Conservation (phyloP, 164 flowering plant genomes). For the Magnolia officinalis region DNA sequence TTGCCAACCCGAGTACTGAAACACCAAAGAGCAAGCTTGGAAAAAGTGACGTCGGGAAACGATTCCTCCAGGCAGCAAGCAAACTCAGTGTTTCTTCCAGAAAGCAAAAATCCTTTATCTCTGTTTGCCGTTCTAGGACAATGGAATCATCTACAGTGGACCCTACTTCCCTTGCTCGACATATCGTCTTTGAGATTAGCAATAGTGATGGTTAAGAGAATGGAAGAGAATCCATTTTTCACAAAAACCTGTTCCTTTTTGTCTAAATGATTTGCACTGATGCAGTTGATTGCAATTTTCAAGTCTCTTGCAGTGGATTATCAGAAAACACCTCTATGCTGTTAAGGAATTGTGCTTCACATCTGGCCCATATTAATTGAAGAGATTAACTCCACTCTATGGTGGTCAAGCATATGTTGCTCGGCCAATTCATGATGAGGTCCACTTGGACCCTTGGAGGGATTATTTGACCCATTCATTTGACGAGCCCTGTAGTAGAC, state of each 20-base stretch:
- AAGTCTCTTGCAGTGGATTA: background rate
- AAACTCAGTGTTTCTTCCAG: constrained; percentile 29
- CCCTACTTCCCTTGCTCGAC: constrained; percentile 15
- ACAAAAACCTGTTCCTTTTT: background rate
- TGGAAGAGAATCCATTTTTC: background rate
- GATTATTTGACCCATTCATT: too few relatives aligned
- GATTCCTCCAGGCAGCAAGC: constrained; percentile 38
- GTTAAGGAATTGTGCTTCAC: background rate
- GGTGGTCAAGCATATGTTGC: too few relatives aligned
- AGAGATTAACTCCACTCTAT: too few relatives aligned
- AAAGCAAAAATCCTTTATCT: constrained; percentile 19
- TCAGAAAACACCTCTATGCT: background rate
- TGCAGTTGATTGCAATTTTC: background rate
- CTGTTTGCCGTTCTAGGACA: constrained; percentile 17
- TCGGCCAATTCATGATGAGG: too few relatives aligned
- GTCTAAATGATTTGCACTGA: background rate
- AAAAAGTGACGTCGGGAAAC: constrained; percentile 41
- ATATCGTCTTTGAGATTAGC: constrained; percentile 39
- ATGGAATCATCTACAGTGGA: background rate
- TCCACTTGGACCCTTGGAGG: too few relatives aligned
- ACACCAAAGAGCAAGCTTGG: constrained; percentile 12
- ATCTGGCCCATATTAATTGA: too few relatives aligned
- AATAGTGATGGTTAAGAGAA: constrained; percentile 27
- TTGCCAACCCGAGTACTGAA: constrained; percentile 3
- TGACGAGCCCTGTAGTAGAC: too few relatives aligned